Percentiles rank a stretch among this genome's conserved stretches.
These are phyloP conservation scores for Omphalotus olearius DNA, from an alignment of 1,284 basidiomycete genomes.

Conservation along the genomic window DNA sequence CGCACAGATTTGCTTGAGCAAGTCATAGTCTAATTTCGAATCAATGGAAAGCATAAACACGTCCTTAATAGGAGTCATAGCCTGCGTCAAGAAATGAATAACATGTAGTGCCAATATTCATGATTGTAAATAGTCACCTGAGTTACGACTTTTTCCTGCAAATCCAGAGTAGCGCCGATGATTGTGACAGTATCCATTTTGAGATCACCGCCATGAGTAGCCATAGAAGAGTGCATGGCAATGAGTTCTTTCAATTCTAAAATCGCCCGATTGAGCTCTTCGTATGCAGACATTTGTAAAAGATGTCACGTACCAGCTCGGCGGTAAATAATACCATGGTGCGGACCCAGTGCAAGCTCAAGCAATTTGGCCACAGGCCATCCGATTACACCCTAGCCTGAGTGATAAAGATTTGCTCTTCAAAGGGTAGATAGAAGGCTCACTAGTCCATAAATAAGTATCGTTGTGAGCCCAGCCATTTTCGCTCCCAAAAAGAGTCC, in stretches of 20 bases:
- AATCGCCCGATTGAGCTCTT: neutral
- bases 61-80: conserved; percentile 79
- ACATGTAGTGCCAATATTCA: neutral
- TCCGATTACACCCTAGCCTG: conserved; percentile 61
- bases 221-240: conserved; percentile 60
- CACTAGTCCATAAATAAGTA: conserved; percentile 69
- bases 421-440: conserved; percentile 19
- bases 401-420: neutral
- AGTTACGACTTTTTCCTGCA: conserved; percentile 67
- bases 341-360: conserved; percentile 58
- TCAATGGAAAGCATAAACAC: conserved; percentile 85
- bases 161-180: conserved; percentile 70
- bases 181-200: conserved; percentile 74
- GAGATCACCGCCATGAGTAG: conserved; percentile 63
- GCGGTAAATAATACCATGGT: conserved; percentile 61
- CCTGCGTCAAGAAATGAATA: conserved; percentile 27
- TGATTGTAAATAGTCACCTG: conserved; percentile 34
- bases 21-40: conserved; percentile 74
- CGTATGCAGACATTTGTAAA: neutral
- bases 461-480: conserved; percentile 76
- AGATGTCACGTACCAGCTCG: conserved; percentile 34
- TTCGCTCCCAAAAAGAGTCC: conserved; percentile 90
- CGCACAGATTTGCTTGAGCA: conserved; percentile 68
- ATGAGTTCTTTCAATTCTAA: conserved; percentile 71
- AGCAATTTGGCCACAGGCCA: conserved; percentile 79